Percentiles rank a stretch among this genome's conserved stretches.
Evolutionary conservation across 441 rosid genomes (phyloP).

Genomic region (Brassica hybrid): DNA sequence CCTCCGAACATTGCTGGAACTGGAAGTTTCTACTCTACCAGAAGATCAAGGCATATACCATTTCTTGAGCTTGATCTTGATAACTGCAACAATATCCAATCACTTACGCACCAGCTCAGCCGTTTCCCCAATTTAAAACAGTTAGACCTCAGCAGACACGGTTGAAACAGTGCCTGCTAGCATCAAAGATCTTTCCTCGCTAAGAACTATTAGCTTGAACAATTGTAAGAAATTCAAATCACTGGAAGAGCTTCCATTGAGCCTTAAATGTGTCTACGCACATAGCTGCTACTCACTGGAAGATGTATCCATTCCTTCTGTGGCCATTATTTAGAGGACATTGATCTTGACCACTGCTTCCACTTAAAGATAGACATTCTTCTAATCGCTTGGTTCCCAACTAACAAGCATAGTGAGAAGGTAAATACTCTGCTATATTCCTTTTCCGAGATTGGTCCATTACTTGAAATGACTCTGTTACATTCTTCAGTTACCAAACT

Average conservation of each 20-base stretch:
- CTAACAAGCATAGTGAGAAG: not conserved
- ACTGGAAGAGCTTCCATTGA: not conserved
- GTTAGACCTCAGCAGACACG: constrained; percentile 42
- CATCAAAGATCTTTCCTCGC: constrained; percentile 14
- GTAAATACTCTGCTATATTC: not conserved
- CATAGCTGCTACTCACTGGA: not conserved
- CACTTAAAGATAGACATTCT: not conserved
- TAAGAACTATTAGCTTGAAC: not conserved
- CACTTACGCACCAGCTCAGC: constrained; percentile 38
- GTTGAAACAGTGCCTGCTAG: constrained; percentile 43
- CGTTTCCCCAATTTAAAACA: constrained; percentile 35
- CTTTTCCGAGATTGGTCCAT: not conserved
- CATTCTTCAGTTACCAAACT: not conserved
- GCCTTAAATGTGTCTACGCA: not conserved
- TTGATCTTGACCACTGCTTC: not conserved
- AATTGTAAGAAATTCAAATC: not conserved
- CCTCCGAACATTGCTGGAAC: constrained; percentile 1
- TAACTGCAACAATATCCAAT: constrained; percentile 43
- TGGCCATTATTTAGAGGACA: not conserved
- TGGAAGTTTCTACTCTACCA: not conserved
- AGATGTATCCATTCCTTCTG: not conserved
- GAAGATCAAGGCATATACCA: not conserved
- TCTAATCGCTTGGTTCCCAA: not conserved
- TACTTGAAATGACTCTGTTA: not conserved
- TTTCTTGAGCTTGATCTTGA: not conserved